Conservation (phyloP, 495 filamentous ascomycete species). For the Talaromyces thailandensis region DNA sequence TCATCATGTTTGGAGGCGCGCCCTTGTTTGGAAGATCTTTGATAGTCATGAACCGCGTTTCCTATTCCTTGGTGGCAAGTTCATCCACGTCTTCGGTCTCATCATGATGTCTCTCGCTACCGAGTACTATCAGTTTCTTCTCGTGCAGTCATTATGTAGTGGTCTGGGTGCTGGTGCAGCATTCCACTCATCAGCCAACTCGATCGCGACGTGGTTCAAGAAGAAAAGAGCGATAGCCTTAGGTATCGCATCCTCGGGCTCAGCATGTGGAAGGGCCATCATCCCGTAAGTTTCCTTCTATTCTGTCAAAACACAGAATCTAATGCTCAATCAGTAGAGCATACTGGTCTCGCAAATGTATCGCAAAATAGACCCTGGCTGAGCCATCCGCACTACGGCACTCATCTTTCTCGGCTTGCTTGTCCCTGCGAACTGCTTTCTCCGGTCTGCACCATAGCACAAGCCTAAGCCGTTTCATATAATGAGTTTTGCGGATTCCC, state of each 20-base stretch:
- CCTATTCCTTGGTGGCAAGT: conserved; percentile 39
- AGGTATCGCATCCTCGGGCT: conserved; percentile 58
- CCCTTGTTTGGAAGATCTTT: not conserved
- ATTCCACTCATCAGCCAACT: conserved; percentile 51
- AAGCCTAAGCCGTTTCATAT: conserved; percentile 41
- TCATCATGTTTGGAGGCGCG: conserved; percentile 28
- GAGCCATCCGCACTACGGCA: conserved; percentile 62
- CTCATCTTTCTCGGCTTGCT: conserved; percentile 61
- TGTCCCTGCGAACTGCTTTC: conserved; percentile 50
- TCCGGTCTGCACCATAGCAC: conserved; percentile 55
- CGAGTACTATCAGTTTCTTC: conserved; percentile 39
- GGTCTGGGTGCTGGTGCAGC: conserved; percentile 47
- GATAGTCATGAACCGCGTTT: not conserved
- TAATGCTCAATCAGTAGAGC: too few relatives aligned
- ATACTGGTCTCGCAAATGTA: conserved; percentile 64
- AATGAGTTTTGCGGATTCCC: conserved; percentile 48
- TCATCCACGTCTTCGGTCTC: conserved; percentile 58
- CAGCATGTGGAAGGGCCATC: conserved; percentile 44
- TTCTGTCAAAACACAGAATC: too few relatives aligned
- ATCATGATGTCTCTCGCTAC: conserved; percentile 56
- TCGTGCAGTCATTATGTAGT: conserved; percentile 27
- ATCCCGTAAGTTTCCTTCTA: conserved; percentile 17
- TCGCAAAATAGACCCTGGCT: conserved; percentile 53
- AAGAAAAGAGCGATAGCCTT: conserved; percentile 57
- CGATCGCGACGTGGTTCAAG: conserved; percentile 62